phyloP scores from a whole-genome alignment of 345 rosid genomes.

The Moricandia arvensis region DNA sequence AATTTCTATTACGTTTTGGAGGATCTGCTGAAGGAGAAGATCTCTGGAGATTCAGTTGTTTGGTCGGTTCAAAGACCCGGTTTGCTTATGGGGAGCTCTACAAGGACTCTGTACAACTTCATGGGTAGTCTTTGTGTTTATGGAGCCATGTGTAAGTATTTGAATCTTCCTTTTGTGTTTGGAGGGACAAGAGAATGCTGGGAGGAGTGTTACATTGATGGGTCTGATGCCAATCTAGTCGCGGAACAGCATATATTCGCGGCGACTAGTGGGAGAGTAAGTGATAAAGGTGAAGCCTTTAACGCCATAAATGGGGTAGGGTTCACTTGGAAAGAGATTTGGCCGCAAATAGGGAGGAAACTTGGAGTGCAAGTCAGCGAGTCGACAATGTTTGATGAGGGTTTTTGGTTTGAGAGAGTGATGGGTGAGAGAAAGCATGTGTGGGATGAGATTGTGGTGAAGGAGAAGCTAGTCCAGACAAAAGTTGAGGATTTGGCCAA shows the following conservation, averaged over 20 bases:
- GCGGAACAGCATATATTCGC: constrained; percentile 86
- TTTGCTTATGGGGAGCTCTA: constrained; percentile 68
- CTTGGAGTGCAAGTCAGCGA: constrained; percentile 50
- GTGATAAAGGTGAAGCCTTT: constrained; percentile 58
- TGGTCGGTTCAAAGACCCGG: constrained; percentile 93
- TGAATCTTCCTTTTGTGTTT: constrained; percentile 75
- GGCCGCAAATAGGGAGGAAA: constrained; percentile 63
- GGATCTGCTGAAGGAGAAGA: constrained; percentile 63
- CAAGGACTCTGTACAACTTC: constrained; percentile 60
- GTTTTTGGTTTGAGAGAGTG: constrained; percentile 46
- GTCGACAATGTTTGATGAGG: constrained; percentile 43
- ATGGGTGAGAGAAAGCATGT: constrained; percentile 52
- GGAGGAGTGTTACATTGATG: constrained; percentile 81
- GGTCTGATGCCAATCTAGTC: constrained; percentile 66
- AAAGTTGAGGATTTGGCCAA: constrained; percentile 74
- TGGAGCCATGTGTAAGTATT: constrained; percentile 60
- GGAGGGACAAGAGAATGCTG: constrained; percentile 83
- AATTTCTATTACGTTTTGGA: constrained; percentile 76
- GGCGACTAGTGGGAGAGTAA: constrained; percentile 48
- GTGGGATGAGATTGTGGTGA: constrained; percentile 65
- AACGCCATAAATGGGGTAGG: constrained; percentile 66
- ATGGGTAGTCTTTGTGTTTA: constrained; percentile 79
- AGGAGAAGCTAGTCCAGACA: constrained; percentile 51
- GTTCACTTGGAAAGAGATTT: constrained; percentile 83
- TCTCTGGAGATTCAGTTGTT: constrained; percentile 40